Conservation (phyloP, 2,329 filamentous ascomycete genomes). For the Phialophora tarda region DNA sequence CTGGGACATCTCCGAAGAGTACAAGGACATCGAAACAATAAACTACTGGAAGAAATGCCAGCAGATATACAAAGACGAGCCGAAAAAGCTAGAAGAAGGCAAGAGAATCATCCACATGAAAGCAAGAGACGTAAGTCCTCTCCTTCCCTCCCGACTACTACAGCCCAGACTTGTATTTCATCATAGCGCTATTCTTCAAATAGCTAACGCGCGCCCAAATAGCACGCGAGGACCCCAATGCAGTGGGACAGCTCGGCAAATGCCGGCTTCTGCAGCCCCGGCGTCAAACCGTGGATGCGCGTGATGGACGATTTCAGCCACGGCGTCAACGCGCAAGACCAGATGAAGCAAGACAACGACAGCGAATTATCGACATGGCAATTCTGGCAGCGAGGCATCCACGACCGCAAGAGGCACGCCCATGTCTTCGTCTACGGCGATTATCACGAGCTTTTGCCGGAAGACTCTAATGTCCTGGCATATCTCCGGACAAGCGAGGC, state of each 20-base stretch:
- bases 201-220: not conserved
- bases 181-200: not conserved
- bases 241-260: constrained; percentile 36
- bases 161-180: not conserved
- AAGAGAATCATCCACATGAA: constrained; percentile 43
- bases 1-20: constrained; percentile 66
- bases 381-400: constrained; percentile 40
- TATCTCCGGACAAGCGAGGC: constrained; percentile 31
- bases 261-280: constrained; percentile 37
- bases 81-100: constrained; percentile 39
- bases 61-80: constrained; percentile 38
- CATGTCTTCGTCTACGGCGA: constrained; percentile 40
- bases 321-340: constrained; percentile 63
- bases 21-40: constrained; percentile 68
- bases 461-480: constrained; percentile 35
- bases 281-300: constrained; percentile 63
- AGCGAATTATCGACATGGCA: constrained; percentile 38
- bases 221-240: constrained; percentile 43
- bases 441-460: constrained; percentile 35
- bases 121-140: constrained; percentile 38
- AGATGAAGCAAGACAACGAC: constrained; percentile 47
- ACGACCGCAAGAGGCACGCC: constrained; percentile 37
- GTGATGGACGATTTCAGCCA: constrained; percentile 60
- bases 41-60: constrained; percentile 60
- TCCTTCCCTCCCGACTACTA: not conserved